These are phyloP conservation scores for Diaporthe ilicicola DNA, from an alignment of 2,329 filamentous ascomycete species.

Conservation along the genomic window DNA sequence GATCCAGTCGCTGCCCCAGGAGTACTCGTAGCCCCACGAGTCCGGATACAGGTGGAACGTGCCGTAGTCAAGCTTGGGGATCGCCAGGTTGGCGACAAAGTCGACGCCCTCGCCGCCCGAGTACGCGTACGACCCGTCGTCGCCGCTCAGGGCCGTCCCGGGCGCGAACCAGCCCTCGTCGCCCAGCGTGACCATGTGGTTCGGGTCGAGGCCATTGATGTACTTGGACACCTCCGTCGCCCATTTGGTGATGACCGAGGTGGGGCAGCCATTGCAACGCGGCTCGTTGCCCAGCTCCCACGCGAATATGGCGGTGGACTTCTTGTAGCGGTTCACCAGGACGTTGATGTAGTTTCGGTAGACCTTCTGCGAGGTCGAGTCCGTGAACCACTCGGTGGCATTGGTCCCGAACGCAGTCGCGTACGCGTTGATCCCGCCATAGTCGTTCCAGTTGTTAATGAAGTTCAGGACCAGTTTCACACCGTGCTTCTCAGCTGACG, in stretches of 20 bases:
- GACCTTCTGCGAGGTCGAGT: slow-evolving; percentile 54
- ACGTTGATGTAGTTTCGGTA: slow-evolving; percentile 59
- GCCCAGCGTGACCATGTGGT: slow-evolving; percentile 70
- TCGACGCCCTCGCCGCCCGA: slow-evolving; percentile 59
- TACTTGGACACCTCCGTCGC: slow-evolving; percentile 63
- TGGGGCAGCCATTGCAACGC: slow-evolving; percentile 67
- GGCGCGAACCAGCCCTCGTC: slow-evolving; percentile 56
- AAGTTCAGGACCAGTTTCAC: slow-evolving; percentile 73
- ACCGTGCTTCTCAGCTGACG: slow-evolving; percentile 64
- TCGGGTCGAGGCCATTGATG: slow-evolving; percentile 67
- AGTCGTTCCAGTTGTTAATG: slow-evolving; percentile 76
- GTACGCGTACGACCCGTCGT: slow-evolving; percentile 56
- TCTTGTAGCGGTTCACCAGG: slow-evolving; percentile 55
- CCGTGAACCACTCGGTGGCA: slow-evolving; percentile 63
- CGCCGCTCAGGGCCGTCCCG: slow-evolving; percentile 37
- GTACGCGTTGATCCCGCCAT: slow-evolving; percentile 70
- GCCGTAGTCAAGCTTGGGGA: slow-evolving; percentile 61
- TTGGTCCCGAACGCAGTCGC: slow-evolving; percentile 61
- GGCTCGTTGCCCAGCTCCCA: slow-evolving; percentile 66
- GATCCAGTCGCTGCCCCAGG: slow-evolving; percentile 31
- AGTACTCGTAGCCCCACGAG: slow-evolving; percentile 33
- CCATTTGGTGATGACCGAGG: slow-evolving; percentile 67
- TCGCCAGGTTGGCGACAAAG: slow-evolving; percentile 59
- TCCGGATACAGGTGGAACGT: slow-evolving; percentile 50
- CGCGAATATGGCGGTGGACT: slow-evolving; percentile 56